A percentile compares a stretch with the other conserved stretches of the same genome.
These are phyloP conservation scores for Microcera coccophila DNA, from an alignment of 2,329 filamentous ascomycete genomes.

Conservation along the genomic window DNA sequence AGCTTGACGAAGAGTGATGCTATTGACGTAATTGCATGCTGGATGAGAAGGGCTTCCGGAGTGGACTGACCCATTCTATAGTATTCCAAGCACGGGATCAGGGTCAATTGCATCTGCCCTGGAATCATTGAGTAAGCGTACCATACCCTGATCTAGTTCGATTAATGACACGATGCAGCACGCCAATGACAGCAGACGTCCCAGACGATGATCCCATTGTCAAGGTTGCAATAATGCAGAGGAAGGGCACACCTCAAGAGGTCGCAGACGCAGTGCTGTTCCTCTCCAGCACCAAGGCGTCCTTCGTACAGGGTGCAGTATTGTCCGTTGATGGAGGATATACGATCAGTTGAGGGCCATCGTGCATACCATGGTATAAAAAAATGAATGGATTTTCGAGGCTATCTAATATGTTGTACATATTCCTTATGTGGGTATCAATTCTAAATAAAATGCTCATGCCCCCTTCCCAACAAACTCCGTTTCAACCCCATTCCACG, in stretches of 20 bases:
- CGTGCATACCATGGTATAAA: background rate
- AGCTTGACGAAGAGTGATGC: constrained; percentile 45
- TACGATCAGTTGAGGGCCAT: constrained; percentile 27
- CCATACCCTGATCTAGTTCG: too few species aligned
- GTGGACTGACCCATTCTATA: constrained; percentile 9
- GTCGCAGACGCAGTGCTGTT: constrained; percentile 45
- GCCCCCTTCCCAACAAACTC: background rate
- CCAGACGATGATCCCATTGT: constrained; percentile 33
- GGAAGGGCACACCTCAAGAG: constrained; percentile 43
- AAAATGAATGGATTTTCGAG: too few species aligned
- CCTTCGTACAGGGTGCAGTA: constrained; percentile 42
- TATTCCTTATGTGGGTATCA: constrained; percentile 3
- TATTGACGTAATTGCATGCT: constrained; percentile 35
- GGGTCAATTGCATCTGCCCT: constrained; percentile 45
- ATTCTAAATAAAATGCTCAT: constrained; percentile 13
- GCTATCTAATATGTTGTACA: too few species aligned
- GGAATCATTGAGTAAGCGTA: constrained; percentile 39
- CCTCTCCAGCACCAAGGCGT: constrained; percentile 41
- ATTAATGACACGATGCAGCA: constrained; percentile 21
- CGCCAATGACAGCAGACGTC: constrained; percentile 41
- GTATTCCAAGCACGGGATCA: constrained; percentile 43
- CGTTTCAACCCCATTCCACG: background rate
- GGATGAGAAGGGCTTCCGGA: background rate
- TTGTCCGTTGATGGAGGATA: constrained; percentile 46
- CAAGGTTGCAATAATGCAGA: constrained; percentile 33